These are phyloP conservation scores for Begonia loranthoides DNA, from an alignment of 306 rosid genomes.

Conservation along the genomic window DNA sequence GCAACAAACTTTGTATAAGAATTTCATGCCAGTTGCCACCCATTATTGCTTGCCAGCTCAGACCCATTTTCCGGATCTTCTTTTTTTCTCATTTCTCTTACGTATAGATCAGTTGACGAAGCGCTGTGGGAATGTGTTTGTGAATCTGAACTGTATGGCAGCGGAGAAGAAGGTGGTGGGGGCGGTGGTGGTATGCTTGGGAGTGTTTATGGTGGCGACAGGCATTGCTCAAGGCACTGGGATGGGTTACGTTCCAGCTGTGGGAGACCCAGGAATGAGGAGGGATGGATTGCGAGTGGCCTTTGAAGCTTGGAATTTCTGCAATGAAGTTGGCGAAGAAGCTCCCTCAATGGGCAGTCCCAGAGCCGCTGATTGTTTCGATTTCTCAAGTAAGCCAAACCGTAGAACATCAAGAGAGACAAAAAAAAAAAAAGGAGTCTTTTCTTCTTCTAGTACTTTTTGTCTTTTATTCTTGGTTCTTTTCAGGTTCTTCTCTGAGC, in stretches of 20 bases:
- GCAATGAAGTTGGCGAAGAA: slow-evolving; percentile 80
- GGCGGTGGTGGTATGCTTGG: background rate
- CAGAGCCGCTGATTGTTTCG: slow-evolving; percentile 75
- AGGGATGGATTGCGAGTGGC: slow-evolving; percentile 69
- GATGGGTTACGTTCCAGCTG: slow-evolving; percentile 23
- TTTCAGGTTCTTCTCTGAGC: slow-evolving; percentile 24
- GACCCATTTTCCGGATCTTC: too few relatives aligned
- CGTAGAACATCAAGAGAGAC: background rate
- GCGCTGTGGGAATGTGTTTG: background rate
- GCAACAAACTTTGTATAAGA: too few relatives aligned
- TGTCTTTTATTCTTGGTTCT: background rate
- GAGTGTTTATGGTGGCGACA: slow-evolving; percentile 13
- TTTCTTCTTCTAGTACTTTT: background rate
- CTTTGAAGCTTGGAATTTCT: slow-evolving; percentile 87
- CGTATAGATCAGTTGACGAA: too few relatives aligned
- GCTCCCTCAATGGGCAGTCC: slow-evolving; percentile 76
- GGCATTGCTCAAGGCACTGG: too few relatives aligned
- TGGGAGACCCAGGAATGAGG: slow-evolving; percentile 83
- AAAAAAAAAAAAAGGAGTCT: background rate
- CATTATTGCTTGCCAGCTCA: background rate
- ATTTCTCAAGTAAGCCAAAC: slow-evolving; percentile 32
- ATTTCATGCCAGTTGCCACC: background rate
- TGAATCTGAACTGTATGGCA: background rate
- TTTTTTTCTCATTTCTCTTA: too few relatives aligned
- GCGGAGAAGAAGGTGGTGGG: slow-evolving; percentile 7